A percentile compares a stretch with the other conserved stretches of the same genome.
These are phyloP conservation scores for button mushroom (Agaricus bisporus) DNA, from an alignment of 768 basidiomycete genomes.

Conservation along the genomic window DNA sequence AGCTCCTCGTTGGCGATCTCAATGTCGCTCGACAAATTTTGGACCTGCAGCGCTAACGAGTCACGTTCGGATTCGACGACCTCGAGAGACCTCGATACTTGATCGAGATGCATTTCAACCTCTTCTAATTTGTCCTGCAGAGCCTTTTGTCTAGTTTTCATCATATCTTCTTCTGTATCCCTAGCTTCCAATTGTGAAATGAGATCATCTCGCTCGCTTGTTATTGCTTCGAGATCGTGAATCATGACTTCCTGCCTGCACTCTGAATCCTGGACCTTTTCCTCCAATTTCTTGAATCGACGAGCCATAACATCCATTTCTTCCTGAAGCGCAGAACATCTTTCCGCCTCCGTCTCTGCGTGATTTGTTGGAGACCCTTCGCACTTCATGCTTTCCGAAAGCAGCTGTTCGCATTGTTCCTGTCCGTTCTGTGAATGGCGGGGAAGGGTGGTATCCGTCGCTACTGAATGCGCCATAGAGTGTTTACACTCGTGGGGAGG, in stretches of 20 bases:
- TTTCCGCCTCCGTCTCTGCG: background rate
- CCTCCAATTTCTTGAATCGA: constrained; percentile 18
- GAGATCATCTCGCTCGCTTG: constrained; percentile 31
- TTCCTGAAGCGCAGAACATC: constrained; percentile 3
- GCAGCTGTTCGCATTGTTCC: background rate
- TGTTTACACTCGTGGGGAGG: constrained; percentile 14
- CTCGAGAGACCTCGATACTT: constrained; percentile 35
- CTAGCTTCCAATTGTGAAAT: constrained; percentile 26
- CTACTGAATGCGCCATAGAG: constrained; percentile 22
- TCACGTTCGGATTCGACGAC: constrained; percentile 61
- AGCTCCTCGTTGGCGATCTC: constrained; percentile 46
- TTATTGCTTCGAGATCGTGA: constrained; percentile 30
- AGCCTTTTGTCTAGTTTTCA: background rate
- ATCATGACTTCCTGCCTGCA: constrained; percentile 25
- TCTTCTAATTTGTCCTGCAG: constrained; percentile 21
- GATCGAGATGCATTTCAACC: constrained; percentile 28
- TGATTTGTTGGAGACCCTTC: background rate
- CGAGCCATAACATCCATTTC: constrained; percentile 11
- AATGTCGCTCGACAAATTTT: constrained; percentile 59
- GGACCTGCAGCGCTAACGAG: constrained; percentile 56
- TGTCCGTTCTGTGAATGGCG: background rate
- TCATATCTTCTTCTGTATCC: constrained; percentile 20
- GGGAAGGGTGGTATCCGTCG: background rate
- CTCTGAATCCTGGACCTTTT: constrained; percentile 24
- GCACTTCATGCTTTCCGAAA: constrained; percentile 1